Base-by-base conservation (phyloP, 345 rosid genomes). In the Camelina neglecta region DNA sequence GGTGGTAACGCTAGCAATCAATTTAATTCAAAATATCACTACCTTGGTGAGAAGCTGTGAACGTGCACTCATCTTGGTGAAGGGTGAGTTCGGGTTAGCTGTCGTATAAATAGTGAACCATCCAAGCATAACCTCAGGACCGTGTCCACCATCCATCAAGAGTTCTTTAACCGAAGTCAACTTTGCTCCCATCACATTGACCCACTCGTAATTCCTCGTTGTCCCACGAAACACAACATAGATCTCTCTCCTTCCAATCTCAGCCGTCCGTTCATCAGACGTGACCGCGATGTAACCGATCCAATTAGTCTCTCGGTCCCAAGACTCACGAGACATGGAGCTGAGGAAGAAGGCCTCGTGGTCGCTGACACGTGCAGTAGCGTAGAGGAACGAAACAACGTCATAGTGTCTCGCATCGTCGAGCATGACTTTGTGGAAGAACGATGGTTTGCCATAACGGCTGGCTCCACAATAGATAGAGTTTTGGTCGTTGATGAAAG, bases 291-390 rank as follows among this genome's bases (percentile, higher is more conserved):
- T 82, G 74, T 86, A 93, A 65, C 97, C 98, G 16, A 89, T 88
- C 98, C 97, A 93, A 69, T 93, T 93, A 6, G 97, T 86, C 68
- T 93, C 98, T 6, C 93, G 92, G 80, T 93, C 98, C 93, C 98
- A 89, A 0, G 92, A 82, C 60, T 93, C 96, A 1, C 97, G 83
- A 1, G 97, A 87, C 75, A 65, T 74, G 31, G 97, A 87, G 65
- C 75, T 90, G 61, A 93, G 88, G 50, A 93, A 77, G 74, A 91
- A 83, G 51, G 87, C 86, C 71, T 87, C 87, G 0, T 84, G 82
- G 60, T 79, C 54, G 66, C 91, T 84, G 49, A 93, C 83, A 6
- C 86, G 89, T 8, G 97, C 93, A 0, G 96, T 89, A 49, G 82
- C 96, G 65, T 93, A 93, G 49, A 93, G 90, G 69, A 89, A 91